Evolutionary conservation across 2,329 filamentous ascomycete species (phyloP).

Genomic region (Cladosporium colombiae): DNA sequence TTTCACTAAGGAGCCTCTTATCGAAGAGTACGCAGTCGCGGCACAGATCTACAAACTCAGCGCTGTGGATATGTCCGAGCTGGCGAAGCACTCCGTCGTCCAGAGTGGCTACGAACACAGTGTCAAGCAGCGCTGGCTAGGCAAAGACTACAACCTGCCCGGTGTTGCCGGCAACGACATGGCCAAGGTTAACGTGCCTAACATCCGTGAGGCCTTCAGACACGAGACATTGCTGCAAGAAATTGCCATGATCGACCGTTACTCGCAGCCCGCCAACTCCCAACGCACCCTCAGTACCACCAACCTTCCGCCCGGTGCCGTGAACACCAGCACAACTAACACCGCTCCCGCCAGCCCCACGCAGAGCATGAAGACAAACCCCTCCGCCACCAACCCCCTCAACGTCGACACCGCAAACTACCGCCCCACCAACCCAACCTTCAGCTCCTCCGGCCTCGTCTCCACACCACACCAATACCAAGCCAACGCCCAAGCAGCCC

Average conservation of each 20-base stretch:
- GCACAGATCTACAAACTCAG: constrained; percentile 98
- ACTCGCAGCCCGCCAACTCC: constrained; percentile 35
- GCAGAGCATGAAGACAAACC: constrained; percentile 44
- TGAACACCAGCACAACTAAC: constrained; percentile 19
- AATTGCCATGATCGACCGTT: constrained; percentile 65
- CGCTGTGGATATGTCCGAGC: constrained; percentile 96
- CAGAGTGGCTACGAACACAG: constrained; percentile 91
- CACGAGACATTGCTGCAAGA: constrained; percentile 85
- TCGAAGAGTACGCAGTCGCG: constrained; percentile 96
- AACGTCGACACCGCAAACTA: constrained; percentile 22
- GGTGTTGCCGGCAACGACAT: constrained; percentile 87
- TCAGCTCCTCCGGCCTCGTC: constrained; percentile 24
- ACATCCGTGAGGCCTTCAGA: constrained; percentile 85
- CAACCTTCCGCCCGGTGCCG: constrained; percentile 32
- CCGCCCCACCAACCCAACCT: constrained; percentile 7
- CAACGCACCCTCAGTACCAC: constrained; percentile 30
- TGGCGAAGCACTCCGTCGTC: constrained; percentile 92
- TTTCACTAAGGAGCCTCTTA: constrained; percentile 96
- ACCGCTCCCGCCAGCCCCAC: constrained; percentile 39
- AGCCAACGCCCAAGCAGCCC: constrained; percentile 40
- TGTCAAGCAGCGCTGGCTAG: constrained; percentile 91
- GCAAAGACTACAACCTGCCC: constrained; percentile 71
- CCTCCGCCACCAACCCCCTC: constrained; percentile 39
- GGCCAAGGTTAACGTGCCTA: constrained; percentile 94
- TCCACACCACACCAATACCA: constrained; percentile 33